Percentiles rank a stretch among this genome's conserved stretches.
phyloP scores from a whole-genome alignment of 805 yeast species.

The Candida parachauliodes region DNA sequence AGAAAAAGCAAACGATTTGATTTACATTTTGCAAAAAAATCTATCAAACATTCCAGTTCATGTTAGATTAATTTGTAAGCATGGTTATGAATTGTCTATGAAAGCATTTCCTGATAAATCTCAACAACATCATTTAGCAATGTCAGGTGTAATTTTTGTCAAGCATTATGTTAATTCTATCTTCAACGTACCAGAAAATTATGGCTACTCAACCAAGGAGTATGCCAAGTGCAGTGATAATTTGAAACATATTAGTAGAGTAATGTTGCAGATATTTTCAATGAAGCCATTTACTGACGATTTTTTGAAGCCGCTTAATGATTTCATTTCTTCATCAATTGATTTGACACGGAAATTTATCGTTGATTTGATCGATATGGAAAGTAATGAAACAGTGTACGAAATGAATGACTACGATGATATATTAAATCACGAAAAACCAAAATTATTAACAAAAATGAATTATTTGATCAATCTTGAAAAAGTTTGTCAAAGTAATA shows the following conservation, averaged over 20 bases:
- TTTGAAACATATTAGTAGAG: conserved; percentile 52
- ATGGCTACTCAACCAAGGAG: conserved; percentile 45
- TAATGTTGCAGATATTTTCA: conserved; percentile 61
- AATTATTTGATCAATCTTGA: conserved; percentile 47
- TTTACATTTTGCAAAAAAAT: conserved; percentile 49
- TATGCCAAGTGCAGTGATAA: conserved; percentile 42
- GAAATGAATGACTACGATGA: conserved; percentile 68
- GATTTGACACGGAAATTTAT: conserved; percentile 46
- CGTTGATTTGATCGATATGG: conserved; percentile 47
- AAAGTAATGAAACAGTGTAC: conserved; percentile 57
- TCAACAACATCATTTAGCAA: conserved; percentile 57
- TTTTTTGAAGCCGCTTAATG: conserved; percentile 77
- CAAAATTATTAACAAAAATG: conserved; percentile 40
- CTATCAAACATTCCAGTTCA: conserved; percentile 36
- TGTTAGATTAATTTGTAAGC: conserved; percentile 30
- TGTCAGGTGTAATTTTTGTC: conserved; percentile 64
- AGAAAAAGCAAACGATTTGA: conserved; percentile 60
- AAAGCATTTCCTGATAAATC: conserved; percentile 54
- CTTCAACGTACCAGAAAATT: conserved; percentile 52
- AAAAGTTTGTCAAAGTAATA: conserved; percentile 37
- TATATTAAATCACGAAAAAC: conserved; percentile 47
- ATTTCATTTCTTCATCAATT: conserved; percentile 53
- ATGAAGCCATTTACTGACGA: conserved; percentile 70
- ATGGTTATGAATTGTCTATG: conserved; percentile 36
- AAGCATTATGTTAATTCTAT: conserved; percentile 48